phyloP scores from a whole-genome alignment of 2,329 filamentous ascomycete genomes.

The Metarhizium humberi region DNA sequence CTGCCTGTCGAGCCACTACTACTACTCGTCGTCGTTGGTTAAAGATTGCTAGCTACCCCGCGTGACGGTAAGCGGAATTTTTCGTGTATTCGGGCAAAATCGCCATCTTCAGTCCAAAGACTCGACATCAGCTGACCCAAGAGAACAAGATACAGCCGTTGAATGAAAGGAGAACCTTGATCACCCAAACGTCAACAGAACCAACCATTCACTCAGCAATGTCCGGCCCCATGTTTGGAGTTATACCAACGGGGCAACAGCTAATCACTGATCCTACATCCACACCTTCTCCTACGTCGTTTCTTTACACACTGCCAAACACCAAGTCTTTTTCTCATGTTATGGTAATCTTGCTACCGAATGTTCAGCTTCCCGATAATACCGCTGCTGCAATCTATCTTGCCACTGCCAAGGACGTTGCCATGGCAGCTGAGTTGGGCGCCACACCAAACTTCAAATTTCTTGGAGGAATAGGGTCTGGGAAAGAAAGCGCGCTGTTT shows the following conservation, averaged over 20 bases:
- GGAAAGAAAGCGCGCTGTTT: conserved; percentile 90
- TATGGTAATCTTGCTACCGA: conserved; percentile 81
- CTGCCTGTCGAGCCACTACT: too few species aligned
- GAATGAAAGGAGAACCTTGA: not conserved
- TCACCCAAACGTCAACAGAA: not conserved
- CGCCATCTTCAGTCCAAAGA: not conserved
- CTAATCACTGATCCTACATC: conserved; percentile 45
- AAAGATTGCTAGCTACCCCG: too few species aligned
- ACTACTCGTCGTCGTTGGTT: too few species aligned
- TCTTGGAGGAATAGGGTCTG: conserved; percentile 78
- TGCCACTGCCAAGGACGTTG: conserved; percentile 39
- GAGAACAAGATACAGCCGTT: not conserved
- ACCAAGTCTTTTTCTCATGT: conserved; percentile 63
- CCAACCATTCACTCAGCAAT: conserved; percentile 15
- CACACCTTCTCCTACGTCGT: conserved; percentile 43
- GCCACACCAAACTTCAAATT: conserved; percentile 60
- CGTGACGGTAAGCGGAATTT: too few species aligned
- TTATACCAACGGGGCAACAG: conserved; percentile 51
- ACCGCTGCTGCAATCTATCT: conserved; percentile 88
- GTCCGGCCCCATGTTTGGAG: conserved; percentile 43
- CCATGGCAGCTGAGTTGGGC: conserved; percentile 28
- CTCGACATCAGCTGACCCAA: not conserved
- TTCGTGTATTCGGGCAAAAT: not conserved
- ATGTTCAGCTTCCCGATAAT: conserved; percentile 58
- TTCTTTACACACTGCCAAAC: conserved; percentile 43